These are phyloP conservation scores for Fusarium protoensiforme DNA, from an alignment of 2,329 filamentous ascomycete species.

Conservation along the genomic window DNA sequence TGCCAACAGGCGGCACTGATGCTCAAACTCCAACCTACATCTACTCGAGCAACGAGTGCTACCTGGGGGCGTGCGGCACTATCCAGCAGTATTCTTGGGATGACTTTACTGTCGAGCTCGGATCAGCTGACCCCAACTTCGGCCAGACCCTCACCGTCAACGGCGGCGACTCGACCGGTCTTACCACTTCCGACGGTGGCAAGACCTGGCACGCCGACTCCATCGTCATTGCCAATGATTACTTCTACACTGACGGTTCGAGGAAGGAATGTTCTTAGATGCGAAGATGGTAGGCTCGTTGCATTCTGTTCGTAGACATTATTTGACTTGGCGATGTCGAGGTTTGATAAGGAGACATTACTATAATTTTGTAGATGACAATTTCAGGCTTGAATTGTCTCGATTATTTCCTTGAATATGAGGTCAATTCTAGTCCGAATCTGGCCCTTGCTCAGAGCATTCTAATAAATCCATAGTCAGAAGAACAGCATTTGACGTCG, in stretches of 20 bases:
- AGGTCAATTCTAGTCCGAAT: no score
- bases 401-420: no score
- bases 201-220: not conserved
- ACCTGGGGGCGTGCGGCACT: slow-evolving; percentile 5
- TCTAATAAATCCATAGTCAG: no score
- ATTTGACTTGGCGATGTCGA: not conserved
- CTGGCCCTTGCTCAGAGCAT: no score
- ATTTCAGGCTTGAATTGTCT: not conserved
- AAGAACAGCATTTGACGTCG: no score
- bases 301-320: not conserved
- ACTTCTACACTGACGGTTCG: not conserved
- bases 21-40: not conserved
- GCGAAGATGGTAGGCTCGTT: not conserved
- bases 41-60: slow-evolving; percentile 17
- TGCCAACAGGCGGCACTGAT: not conserved
- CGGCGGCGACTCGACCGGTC: not conserved
- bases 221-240: not conserved
- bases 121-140: not conserved
- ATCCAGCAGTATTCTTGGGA: not conserved
- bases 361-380: not conserved
- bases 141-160: not conserved
- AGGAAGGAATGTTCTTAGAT: not conserved
- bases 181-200: not conserved
- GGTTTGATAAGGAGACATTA: not conserved
- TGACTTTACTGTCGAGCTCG: not conserved